Evolutionary conservation across 2,329 filamentous ascomycete species (phyloP).

Genomic region (Fusarium albidum): DNA sequence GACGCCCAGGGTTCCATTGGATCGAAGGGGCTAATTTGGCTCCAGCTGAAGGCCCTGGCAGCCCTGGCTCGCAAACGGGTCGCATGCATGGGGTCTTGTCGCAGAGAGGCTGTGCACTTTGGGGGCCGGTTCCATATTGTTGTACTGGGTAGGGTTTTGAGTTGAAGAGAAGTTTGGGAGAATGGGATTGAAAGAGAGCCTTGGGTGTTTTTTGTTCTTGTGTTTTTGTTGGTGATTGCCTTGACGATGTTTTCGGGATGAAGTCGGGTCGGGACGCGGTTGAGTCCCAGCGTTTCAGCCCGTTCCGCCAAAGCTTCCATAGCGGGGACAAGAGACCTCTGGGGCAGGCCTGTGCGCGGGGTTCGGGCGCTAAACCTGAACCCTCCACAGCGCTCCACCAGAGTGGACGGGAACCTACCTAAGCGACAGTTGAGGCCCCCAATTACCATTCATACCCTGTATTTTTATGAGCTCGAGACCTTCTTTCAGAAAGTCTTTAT

Average conservation of each 20-base stretch:
- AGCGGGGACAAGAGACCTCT: background rate
- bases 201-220: background rate
- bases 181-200: background rate
- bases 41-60: constrained; percentile 3
- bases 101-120: constrained; percentile 3
- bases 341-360: constrained; percentile 16
- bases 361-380: constrained; percentile 22
- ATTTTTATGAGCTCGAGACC: no score
- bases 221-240: background rate
- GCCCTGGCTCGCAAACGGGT: constrained; percentile 6
- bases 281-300: no score
- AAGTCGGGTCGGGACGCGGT: no score
- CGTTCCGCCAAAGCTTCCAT: no score
- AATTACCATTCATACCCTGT: no score
- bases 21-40: constrained; percentile 19
- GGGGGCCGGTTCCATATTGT: constrained; percentile 12
- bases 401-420: no score
- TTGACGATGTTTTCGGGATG: constrained; percentile 4
- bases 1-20: constrained; percentile 29
- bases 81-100: constrained; percentile 1
- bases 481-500: no score
- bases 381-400: constrained; percentile 5
- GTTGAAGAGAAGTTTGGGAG: background rate
- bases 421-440: no score
- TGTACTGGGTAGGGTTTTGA: constrained; percentile 1